Evolutionary conservation across 345 rosid species (phyloP), one percentile per base, ranked within the genome.

Genomic region (Hibiscus tridactylites): DNA sequence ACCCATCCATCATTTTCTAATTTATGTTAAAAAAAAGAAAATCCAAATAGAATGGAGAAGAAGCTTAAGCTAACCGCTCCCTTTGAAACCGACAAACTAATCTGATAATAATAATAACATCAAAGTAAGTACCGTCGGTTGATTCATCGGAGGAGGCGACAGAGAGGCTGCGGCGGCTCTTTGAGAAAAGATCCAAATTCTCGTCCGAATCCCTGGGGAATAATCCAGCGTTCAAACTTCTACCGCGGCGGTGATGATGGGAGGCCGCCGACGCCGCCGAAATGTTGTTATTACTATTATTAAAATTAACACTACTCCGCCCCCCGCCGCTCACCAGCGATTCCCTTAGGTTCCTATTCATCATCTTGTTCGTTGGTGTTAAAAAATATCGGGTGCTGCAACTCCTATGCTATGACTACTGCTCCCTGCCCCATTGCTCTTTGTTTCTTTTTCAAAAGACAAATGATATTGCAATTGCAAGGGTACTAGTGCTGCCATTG

Each of bases 161-260:
- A 29, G 96, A 91, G 78, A 90, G 75, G 53, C 87, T 83, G 63
- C 97, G 94, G 58, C 96, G 96, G 76, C 80, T 90, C 86, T 73
- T 88, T 57, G 96, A 88, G 87, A 95, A 90, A 72, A 92, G 97
- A 88, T 95, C 97, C 76, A 90, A 78, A 70, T 85, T 85, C 79
- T 94, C 93, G 59, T 87, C 93, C 53, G 90, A 76, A 57, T 81
- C 93, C 74, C 74, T 85, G 15, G 83, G 33, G 54, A 79, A 46
- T 1, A 65, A 37, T 5, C 52, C 68, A 2, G 80, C 81, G 50
- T 76, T 83, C 70, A 86, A 74, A 57, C 84, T 87, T 15, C 65
- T 86, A 42, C 95, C 94, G 6, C 93, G 87, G 12, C 90, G 92
- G 74, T 80, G 86, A 17, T 63, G 78, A 29, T 83, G 88, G 68